phyloP scores from a whole-genome alignment of 2,329 filamentous ascomycete genomes.

The Zasmidium citrigriseum region DNA sequence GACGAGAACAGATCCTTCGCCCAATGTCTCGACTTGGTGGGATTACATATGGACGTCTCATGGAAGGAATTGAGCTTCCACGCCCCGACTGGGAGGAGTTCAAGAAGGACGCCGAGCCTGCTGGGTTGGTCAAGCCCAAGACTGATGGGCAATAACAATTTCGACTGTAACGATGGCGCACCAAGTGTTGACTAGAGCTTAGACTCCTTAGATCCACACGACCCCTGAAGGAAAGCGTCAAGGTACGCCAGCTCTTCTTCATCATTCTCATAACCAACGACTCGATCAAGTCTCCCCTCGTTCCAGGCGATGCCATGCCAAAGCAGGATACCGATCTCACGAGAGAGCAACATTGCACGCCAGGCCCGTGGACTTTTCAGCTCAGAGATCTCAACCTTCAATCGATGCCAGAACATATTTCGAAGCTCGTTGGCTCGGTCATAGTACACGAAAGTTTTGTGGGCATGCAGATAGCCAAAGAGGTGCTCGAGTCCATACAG shows the following conservation, averaged over 20 bases:
- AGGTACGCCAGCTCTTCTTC: constrained; percentile 58
- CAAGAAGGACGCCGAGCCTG: constrained; percentile 54
- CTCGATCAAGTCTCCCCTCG: constrained; percentile 59
- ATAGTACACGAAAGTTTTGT: constrained; percentile 44
- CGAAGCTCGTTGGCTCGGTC: constrained; percentile 47
- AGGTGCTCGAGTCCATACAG: constrained; percentile 64
- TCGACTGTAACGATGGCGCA: no score
- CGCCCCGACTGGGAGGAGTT: constrained; percentile 55
- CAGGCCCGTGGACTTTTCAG: constrained; percentile 34
- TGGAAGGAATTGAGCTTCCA: constrained; percentile 70
- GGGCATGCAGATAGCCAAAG: constrained; percentile 48
- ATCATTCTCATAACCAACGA: constrained; percentile 55
- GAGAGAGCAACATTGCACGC: constrained; percentile 45
- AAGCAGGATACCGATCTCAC: constrained; percentile 58
- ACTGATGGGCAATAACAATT: constrained; percentile 44
- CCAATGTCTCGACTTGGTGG: constrained; percentile 81
- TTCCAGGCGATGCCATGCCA: constrained; percentile 61
- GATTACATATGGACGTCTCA: constrained; percentile 76
- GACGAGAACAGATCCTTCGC: constrained; percentile 59
- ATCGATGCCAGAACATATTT: constrained; percentile 51
- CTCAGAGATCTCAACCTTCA: constrained; percentile 40
- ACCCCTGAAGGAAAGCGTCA: constrained; percentile 38
- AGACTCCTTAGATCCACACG: not conserved
- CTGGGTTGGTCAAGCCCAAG: constrained; percentile 55
- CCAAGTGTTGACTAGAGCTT: constrained; percentile 12